Evolutionary conservation across 1,284 basidiomycete species (phyloP), one percentile per base, ranked within the genome.

Genomic region (Trametes pubescens): DNA sequence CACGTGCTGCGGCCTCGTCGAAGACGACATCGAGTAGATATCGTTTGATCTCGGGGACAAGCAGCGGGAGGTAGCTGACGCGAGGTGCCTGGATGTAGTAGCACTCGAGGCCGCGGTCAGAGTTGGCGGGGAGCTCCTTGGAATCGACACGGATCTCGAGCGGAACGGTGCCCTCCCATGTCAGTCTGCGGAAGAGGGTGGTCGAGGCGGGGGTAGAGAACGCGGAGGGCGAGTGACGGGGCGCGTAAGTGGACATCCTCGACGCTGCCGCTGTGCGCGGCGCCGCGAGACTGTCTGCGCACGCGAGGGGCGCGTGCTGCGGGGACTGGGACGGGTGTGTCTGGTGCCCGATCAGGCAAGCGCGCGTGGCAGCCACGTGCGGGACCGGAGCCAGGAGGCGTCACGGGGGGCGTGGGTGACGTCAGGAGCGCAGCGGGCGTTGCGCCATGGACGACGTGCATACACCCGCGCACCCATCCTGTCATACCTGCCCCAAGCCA

Each of bases 11-110:
- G 37, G 86, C 82, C 70, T 95, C 93, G 73, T 96, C 94, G 71
- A 98, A 90, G 6, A 94, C 93, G 52, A 97, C 87, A 68, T 96
- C 93, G 79, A 93, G 89, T 64, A 98, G 84, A 76, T 95, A 94
- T 66, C 89, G 85, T 63, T 90, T 86, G 68, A 98, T 87, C 73
- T 96, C 92, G 3, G 93, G 90, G 68, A 98, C 84, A 48, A 98
- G 79, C n/a, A 98, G 82, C 14, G 96, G 93, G 35, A 98, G 87
- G 79, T 98, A 98, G 74, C 89, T 90, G 74, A 97, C 90, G 57
- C 96, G 86, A 26, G 95, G 92, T 4, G 93, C 95, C 79, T 93
- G 91, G 61, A 93, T 80, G 76, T 90, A 95, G 78, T 93, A 94
- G 74, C 89, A 92, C 77, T 94, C 93, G 57, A 95, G 84, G 32